Conservation (phyloP, 768 basidiomycete species). For the Russula vinacea region DNA sequence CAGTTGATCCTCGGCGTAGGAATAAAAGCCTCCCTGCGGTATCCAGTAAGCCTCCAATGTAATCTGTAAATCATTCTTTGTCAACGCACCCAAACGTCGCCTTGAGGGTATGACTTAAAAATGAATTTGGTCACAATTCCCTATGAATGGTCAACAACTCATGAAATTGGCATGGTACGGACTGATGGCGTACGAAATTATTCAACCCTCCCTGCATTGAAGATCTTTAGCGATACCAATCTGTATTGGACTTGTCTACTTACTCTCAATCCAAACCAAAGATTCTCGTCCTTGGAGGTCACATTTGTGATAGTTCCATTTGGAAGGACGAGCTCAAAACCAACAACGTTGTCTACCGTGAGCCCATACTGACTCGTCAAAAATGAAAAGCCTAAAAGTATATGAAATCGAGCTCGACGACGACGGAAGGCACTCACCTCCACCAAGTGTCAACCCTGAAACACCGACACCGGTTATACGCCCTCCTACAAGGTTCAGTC, state of each 20-base stretch:
- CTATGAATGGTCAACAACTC: not conserved
- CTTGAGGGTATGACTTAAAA: constrained; percentile 29
- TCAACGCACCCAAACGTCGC: constrained; percentile 33
- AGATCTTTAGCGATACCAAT: not conserved
- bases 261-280: constrained; percentile 13
- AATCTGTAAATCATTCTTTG: not conserved
- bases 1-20: not conserved
- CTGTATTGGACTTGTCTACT: not conserved
- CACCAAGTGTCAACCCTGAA: constrained; percentile 6
- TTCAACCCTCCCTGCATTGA: constrained; percentile 19
- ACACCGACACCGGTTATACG: not conserved
- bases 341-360: not conserved
- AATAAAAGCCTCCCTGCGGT: constrained; percentile 1
- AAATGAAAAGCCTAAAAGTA: not conserved
- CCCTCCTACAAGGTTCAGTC: constrained; percentile 31
- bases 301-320: not conserved
- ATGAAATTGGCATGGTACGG: not conserved
- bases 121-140: constrained; percentile 18
- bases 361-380: constrained; percentile 9
- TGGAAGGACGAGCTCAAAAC: constrained; percentile 10
- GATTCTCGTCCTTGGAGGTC: not conserved
- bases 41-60: not conserved
- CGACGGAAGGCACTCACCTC: constrained; percentile 19
- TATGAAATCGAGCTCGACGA: not conserved
- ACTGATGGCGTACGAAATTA: constrained; percentile 18